Percentiles rank a stretch among this genome's conserved stretches.
phyloP scores from a whole-genome alignment of 2,329 filamentous ascomycete genomes.

The Penicillium sp. region DNA sequence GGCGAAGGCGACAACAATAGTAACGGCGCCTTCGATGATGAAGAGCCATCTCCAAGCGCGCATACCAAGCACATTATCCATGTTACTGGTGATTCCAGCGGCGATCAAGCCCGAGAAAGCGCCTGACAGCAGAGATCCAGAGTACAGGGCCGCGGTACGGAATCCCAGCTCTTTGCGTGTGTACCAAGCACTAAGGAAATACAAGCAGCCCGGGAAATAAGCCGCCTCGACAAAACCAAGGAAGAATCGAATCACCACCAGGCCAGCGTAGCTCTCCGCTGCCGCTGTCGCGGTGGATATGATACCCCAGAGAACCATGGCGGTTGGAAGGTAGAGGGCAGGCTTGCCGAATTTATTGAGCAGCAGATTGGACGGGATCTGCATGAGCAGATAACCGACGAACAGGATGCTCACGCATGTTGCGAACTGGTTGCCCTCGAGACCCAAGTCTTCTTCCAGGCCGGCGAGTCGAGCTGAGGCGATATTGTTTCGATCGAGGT shows the following conservation, averaged over 20 bases:
- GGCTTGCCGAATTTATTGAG: slow-evolving; percentile 55
- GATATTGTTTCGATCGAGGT: slow-evolving; percentile 64
- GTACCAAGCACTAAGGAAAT: slow-evolving; percentile 33
- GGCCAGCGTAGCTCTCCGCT: slow-evolving; percentile 51
- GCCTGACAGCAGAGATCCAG: slow-evolving; percentile 68
- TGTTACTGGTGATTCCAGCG: slow-evolving; percentile 66
- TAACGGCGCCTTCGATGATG: slow-evolving; percentile 70
- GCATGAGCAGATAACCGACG: slow-evolving; percentile 66
- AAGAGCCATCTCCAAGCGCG: slow-evolving; percentile 67
- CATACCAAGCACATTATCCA: slow-evolving; percentile 59
- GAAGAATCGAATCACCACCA: slow-evolving; percentile 49
- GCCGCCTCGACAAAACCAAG: slow-evolving; percentile 43
- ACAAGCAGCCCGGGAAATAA: slow-evolving; percentile 45
- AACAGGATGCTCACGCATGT: slow-evolving; percentile 48
- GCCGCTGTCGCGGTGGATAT: slow-evolving; percentile 51
- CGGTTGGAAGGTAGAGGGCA: slow-evolving; percentile 52
- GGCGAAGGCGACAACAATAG: slow-evolving; percentile 60
- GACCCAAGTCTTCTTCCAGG: slow-evolving; percentile 32
- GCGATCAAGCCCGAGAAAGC: slow-evolving; percentile 70
- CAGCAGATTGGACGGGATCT: slow-evolving; percentile 55
- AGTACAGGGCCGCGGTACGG: slow-evolving; percentile 54
- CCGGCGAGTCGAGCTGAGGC: slow-evolving; percentile 34
- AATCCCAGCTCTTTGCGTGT: slow-evolving; percentile 33
- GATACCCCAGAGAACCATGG: slow-evolving; percentile 64
- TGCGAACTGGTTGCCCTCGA: slow-evolving; percentile 18